Evolutionary conservation across 495 filamentous ascomycete genomes (phyloP), one percentile per base, ranked within the genome.

Genomic region (Hyaloscypha finlandica): DNA sequence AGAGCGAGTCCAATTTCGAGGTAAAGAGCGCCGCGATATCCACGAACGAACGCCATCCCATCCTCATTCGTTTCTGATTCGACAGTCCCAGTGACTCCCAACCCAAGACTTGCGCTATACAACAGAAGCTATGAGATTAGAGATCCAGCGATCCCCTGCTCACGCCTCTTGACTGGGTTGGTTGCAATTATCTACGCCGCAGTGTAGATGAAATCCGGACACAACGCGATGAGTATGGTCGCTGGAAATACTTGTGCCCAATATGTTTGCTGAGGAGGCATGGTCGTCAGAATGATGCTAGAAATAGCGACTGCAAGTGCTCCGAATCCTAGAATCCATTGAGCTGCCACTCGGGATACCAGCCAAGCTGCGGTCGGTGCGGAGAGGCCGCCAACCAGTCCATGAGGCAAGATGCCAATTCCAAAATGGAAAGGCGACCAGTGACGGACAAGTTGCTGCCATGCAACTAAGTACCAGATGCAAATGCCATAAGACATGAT

Each of bases 111-210:
- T 32, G 75, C 79, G 8, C 82, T 81, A 65, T 85, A 86, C 6
- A 81, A 69, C 61, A 79, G 77, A 22, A 86, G 62, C 4, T 78
- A 79, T 0, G 81, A 81, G 39, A 85, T 78, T 9, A 84, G 70
- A 0, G 78, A 81, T 3, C 78, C 82, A 0, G 82, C 83, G 60
- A 83, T 76, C 0, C 84, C 84, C 60, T 86, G 83, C 59, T 85
- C 75, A 29, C 77, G 71, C n/a, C 78, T 70, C 19, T 74, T 74
- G 12, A 85, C 83, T 0, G 75, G 76, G 61, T 85, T 85, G 58
- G 81, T 84, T 6, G 82, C 83, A 64, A 86, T 84, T 55, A 86
- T 84, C 62, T 85, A 82, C 0, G 79, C 81, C 11, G 81, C 82
- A 0, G 80, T 82, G 59, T 79, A 84, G 33, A 83, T 77, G 4